phyloP scores from a whole-genome alignment of 345 rosid species.

The Chamaenerion angustifolium region DNA sequence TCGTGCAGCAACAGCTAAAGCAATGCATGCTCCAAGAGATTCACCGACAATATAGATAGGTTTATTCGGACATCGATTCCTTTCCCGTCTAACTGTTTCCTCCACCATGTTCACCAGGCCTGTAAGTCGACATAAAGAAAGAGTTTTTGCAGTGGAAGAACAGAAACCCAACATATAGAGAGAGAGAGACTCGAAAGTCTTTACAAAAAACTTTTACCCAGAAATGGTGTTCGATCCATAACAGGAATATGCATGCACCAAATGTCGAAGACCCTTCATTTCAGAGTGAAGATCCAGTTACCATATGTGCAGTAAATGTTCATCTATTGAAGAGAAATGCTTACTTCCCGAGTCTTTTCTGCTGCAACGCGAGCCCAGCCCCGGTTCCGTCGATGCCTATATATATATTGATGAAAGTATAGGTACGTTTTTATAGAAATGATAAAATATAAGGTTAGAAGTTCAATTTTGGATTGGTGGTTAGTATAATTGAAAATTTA shows the following conservation, averaged over 20 bases:
- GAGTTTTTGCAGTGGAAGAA: too few species aligned
- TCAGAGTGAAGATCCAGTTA: neutral
- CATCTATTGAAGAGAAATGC: constrained; percentile 6
- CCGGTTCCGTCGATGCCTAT: constrained; percentile 58
- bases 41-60: constrained; percentile 81
- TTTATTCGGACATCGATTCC: constrained; percentile 21
- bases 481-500: too few species aligned
- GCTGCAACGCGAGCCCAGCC: constrained; percentile 45
- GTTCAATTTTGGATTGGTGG: too few species aligned
- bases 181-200: too few species aligned
- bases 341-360: constrained; percentile 45
- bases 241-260: constrained; percentile 78
- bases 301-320: too few species aligned
- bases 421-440: too few species aligned
- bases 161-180: neutral
- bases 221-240: constrained; percentile 52
- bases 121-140: constrained; percentile 7
- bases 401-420: too few species aligned
- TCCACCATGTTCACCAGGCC: constrained; percentile 54
- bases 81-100: constrained; percentile 30
- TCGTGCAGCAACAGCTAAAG: constrained; percentile 52
- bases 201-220: constrained; percentile 28
- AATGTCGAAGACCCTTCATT: constrained; percentile 48
- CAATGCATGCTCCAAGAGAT: constrained; percentile 71
- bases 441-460: too few species aligned